Percentiles rank a stretch among this genome's conserved stretches.
These are phyloP conservation scores for Senna siamea DNA, from an alignment of 306 rosid genomes.

Conservation along the genomic window DNA sequence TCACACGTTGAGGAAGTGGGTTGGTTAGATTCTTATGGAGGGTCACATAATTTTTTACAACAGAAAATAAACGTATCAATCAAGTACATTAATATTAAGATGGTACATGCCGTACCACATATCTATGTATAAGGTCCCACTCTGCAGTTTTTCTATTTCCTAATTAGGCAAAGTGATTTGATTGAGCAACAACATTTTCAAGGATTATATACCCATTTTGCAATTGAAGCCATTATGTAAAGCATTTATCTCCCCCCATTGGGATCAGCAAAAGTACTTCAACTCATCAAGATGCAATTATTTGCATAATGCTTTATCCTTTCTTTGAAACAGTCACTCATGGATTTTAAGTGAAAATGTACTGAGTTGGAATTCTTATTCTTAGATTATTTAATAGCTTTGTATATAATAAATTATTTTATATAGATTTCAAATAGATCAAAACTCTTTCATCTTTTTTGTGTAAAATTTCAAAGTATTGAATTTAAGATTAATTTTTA, in stretches of 20 bases:
- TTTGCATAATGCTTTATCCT: constrained; percentile 6
- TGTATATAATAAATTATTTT: too few species aligned
- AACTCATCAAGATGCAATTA: not conserved
- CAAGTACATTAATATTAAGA: constrained; percentile 35
- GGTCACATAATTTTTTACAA: too few species aligned
- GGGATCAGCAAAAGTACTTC: constrained; percentile 42
- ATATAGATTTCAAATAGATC: too few species aligned
- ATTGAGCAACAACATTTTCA: constrained; percentile 7
- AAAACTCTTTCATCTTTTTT: too few species aligned
- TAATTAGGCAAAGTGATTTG: constrained; percentile 40
- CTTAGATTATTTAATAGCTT: too few species aligned
- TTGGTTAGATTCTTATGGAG: too few species aligned
- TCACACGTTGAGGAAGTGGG: constrained; percentile 43
- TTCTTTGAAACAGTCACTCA: too few species aligned
- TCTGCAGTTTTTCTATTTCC: constrained; percentile 34
- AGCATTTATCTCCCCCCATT: constrained; percentile 25
- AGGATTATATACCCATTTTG: constrained; percentile 24
- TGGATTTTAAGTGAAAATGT: too few species aligned
- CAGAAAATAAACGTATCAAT: constrained; percentile 32
- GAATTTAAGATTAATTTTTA: too few species aligned
- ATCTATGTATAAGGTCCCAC: constrained; percentile 46
- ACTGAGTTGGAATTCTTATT: too few species aligned
- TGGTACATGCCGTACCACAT: constrained; percentile 65
- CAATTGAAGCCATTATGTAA: constrained; percentile 24
- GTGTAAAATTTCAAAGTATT: too few species aligned